Evolutionary conservation across 768 basidiomycete genomes (phyloP), one percentile per base, ranked within the genome.

Genomic region (Trametopsis cervina): DNA sequence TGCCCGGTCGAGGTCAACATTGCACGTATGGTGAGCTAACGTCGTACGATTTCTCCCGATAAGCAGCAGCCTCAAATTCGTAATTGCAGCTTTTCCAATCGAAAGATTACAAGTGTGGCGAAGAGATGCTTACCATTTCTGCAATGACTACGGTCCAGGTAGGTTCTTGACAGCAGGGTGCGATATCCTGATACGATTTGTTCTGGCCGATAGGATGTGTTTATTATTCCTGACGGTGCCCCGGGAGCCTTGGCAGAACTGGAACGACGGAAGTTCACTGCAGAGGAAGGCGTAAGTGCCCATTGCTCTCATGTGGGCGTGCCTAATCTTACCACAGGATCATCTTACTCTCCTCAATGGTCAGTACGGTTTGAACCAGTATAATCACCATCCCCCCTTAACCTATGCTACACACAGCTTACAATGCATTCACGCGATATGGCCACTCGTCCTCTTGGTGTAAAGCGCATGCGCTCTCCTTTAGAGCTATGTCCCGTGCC

Each of bases 81-180:
- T n/a, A n/a, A 12, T 13, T 53, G 0, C 52, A 99, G 95, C 63
- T 99, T 3, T 89, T 98, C 55, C 79, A 72, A 49, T 95, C 93
- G 17, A 82, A 84, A 57, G 83, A 87, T 3, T 86, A 85, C 63
- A 76, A 77, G 56, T 99, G 96, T 55, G 91, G 95, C 2, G 92
- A 97, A 57, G 96, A 99, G 61, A 89, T 96, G 42, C 69, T 99
- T 45, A 92, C 93, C 0, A 96, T 99, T 46, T 89, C 92, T 4
- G 93, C 96, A 0, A 97, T 99, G 89, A 88, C 86, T 4, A 77
- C 92, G 6, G 77, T 98, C 5, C 93, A 95, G 70, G 91, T 85
- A 43, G 45, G 66, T 54, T 29, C 4, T 26, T 7, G 4, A 12
- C 18, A 18, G 47, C 47, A n/a, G n/a, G n/a, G n/a, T n/a, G n/a